These are phyloP conservation scores for Colletotrichum spinosum DNA, from an alignment of 2,329 filamentous ascomycete genomes.

Conservation along the genomic window DNA sequence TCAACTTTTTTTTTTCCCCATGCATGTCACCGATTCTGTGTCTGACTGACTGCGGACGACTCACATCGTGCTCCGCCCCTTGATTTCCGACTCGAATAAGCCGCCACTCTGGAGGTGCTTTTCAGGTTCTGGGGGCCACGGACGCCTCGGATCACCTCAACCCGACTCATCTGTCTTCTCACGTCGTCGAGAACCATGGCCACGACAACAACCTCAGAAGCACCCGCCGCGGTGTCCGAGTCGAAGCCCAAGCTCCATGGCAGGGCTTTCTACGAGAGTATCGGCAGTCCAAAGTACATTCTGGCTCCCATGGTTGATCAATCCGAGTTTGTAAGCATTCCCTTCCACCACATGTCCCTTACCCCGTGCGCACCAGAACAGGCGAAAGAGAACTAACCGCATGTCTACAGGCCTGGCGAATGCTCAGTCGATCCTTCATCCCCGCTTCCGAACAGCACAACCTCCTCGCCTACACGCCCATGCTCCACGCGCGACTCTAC, in stretches of 20 bases:
- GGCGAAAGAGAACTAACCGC: neutral
- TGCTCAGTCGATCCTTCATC: constrained; percentile 94
- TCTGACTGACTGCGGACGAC: too few species aligned
- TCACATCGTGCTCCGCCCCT: constrained; percentile 1
- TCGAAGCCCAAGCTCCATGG: constrained; percentile 75
- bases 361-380: too few species aligned
- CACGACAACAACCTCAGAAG: constrained; percentile 45
- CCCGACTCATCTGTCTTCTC: constrained; percentile 34
- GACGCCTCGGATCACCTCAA: constrained; percentile 14
- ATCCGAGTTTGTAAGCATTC: constrained; percentile 86
- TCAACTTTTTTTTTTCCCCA: constrained; percentile 15
- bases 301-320: constrained; percentile 98
- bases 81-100: neutral
- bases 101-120: constrained; percentile 34
- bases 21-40: too few species aligned
- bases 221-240: constrained; percentile 40
- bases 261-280: constrained; percentile 92
- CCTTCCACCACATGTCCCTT: neutral
- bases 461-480: constrained; percentile 91
- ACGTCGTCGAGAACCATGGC: constrained; percentile 40
- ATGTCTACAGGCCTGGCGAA: constrained; percentile 83
- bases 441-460: constrained; percentile 70
- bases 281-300: constrained; percentile 90
- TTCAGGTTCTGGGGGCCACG: constrained; percentile 28
- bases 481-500: constrained; percentile 95